These are phyloP conservation scores for Apiospora arundinis DNA, from an alignment of 2,329 filamentous ascomycete genomes.

Conservation along the genomic window DNA sequence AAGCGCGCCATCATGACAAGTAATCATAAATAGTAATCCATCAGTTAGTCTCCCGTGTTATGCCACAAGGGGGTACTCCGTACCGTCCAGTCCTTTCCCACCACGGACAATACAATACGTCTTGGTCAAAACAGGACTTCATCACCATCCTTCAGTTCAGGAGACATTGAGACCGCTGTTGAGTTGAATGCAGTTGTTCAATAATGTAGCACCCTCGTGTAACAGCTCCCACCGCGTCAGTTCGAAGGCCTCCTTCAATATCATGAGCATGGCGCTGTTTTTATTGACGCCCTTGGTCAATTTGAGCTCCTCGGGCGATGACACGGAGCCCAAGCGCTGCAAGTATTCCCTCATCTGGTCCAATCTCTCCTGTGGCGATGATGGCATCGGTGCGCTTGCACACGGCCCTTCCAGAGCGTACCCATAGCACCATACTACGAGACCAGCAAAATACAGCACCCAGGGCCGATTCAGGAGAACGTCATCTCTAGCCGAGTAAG, in stretches of 20 bases:
- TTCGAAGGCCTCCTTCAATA: conserved; percentile 81
- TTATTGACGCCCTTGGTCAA: conserved; percentile 77
- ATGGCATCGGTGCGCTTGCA: conserved; percentile 56
- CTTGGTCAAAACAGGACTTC: neutral
- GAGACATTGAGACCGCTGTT: conserved; percentile 41
- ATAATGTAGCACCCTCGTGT: conserved; percentile 80
- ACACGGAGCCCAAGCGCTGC: conserved; percentile 71
- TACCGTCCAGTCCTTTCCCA: neutral
- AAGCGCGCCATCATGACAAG: neutral
- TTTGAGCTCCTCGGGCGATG: conserved; percentile 79
- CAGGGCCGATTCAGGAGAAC: conserved; percentile 90
- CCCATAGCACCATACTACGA: conserved; percentile 96
- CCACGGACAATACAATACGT: neutral
- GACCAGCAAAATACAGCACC: conserved; percentile 90
- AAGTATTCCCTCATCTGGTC: conserved; percentile 83
- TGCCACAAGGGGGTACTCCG: neutral
- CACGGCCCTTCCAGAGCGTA: conserved; percentile 87
- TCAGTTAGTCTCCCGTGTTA: neutral
- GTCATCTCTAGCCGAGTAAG: conserved; percentile 86
- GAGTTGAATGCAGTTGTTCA: conserved; percentile 79
- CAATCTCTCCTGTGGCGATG: conserved; percentile 69
- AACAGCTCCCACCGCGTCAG: conserved; percentile 90
- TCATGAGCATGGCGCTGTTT: conserved; percentile 80
- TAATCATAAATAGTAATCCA: neutral
- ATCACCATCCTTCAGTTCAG: neutral